Evolutionary conservation across 179 eudicot genomes (phyloP), one percentile per base, ranked within the genome.

Genomic region (Pouteria campechiana): DNA sequence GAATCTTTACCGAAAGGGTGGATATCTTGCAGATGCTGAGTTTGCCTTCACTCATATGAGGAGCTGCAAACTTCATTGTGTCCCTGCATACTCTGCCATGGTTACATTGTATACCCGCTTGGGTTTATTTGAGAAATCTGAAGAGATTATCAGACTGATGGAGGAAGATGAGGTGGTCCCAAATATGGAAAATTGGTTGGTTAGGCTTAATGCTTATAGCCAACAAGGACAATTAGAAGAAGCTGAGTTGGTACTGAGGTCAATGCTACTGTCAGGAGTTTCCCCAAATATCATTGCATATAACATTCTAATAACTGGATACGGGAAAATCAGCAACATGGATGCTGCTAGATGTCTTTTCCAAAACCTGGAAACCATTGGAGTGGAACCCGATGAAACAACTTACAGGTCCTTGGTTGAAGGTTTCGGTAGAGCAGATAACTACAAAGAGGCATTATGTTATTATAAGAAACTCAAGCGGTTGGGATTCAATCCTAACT

Each of bases 361-460:
- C 58, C 64, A 22, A 35, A 65, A 59, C 55, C 64, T 90, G 23
- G 53, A 32, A 27, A 46, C 50, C 41, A 46, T 62, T 46, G 78
- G 81, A 27, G 27, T 89, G 50, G 55, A 60, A 53, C 93, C 95
- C 39, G 95, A 90, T 64, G 95, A 86, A 68, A 64, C 87, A 21
- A 76, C 95, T 16, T 86, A 74, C 56, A 74, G 98, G 67, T 78
- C 95, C n/a, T 75, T 90, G 89, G 64, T 90, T 45, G 98, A 90
- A 79, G 98, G 98, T 34, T 90, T 93, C 90, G 90, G 90, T 44
- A 57, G 90, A 60, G 73, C 50, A 9, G 68, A 74, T 31, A 72
- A 73, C 47, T 70, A 76, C 33, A 52, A 67, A 48, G 72, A 65
- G 61, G 84, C 82, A 23, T 39, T 61, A 15, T 48, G 73, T 72